Conservation (phyloP, 2,329 filamentous ascomycete genomes). For the Exophiala sideris region DNA sequence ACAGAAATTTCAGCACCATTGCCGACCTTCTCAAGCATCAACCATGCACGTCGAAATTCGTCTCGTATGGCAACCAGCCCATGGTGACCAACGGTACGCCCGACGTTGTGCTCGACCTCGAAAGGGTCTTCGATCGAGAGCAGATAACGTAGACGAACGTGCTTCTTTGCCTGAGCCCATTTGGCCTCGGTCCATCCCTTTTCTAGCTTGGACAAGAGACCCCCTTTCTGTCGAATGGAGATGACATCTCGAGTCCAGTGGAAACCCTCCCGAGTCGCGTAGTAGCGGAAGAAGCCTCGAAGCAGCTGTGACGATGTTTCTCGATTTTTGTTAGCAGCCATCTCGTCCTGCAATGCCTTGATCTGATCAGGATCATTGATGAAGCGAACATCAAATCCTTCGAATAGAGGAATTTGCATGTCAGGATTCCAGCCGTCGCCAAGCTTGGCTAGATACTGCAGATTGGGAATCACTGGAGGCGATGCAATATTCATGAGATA, state of each 20-base stretch:
- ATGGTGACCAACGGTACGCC: slow-evolving; percentile 76
- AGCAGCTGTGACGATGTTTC: slow-evolving; percentile 70
- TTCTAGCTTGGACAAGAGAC: slow-evolving; percentile 67
- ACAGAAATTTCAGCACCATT: slow-evolving; percentile 5
- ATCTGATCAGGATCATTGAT: slow-evolving; percentile 74
- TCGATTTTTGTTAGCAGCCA: slow-evolving; percentile 60
- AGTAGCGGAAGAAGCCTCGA: slow-evolving; percentile 85
- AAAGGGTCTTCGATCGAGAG: slow-evolving; percentile 93
- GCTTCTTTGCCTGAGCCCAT: slow-evolving; percentile 53
- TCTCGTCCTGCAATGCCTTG: slow-evolving; percentile 51
- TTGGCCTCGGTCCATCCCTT: slow-evolving; percentile 87
- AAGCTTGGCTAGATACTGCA: slow-evolving; percentile 39
- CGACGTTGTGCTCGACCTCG: slow-evolving; percentile 83
- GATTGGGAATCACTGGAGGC: slow-evolving; percentile 80
- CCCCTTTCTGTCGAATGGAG: slow-evolving; percentile 69
- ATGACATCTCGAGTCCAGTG: slow-evolving; percentile 78
- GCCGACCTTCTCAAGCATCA: slow-evolving; percentile 45
- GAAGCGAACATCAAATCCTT: slow-evolving; percentile 71
- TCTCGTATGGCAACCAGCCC: slow-evolving; percentile 79
- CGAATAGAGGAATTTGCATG: slow-evolving; percentile 44
- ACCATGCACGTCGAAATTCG: slow-evolving; percentile 77
- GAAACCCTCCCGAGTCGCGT: slow-evolving; percentile 59
- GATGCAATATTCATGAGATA: slow-evolving; percentile 79
- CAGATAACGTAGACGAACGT: slow-evolving; percentile 74
- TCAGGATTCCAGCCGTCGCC: slow-evolving; percentile 44